phyloP scores from a whole-genome alignment of 371 early-diverging fungal species.

The Mucor irregularis region DNA sequence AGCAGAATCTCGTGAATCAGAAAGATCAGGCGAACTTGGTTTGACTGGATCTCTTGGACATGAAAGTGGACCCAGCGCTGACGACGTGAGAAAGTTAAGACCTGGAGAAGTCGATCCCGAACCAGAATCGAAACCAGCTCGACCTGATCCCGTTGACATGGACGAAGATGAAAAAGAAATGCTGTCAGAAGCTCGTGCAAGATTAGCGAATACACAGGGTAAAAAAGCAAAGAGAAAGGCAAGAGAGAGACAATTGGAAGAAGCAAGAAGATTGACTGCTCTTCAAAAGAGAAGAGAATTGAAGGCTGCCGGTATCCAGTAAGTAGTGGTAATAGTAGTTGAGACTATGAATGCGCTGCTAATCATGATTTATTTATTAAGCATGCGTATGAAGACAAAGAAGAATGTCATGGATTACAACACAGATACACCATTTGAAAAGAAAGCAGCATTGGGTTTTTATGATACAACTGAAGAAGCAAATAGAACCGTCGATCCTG shows the following conservation, averaged over 20 bases:
- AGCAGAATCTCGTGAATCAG: conserved; percentile 78
- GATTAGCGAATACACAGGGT: conserved; percentile 98
- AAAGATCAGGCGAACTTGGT: conserved; percentile 63
- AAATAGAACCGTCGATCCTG: conserved; percentile 57
- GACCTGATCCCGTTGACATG: conserved; percentile 99
- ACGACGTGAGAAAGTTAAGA: conserved; percentile 77
- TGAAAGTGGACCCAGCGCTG: conserved; percentile 79
- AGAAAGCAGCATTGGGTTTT: conserved; percentile 85
- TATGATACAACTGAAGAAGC: conserved; percentile 90
- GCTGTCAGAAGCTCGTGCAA: conserved; percentile 96
- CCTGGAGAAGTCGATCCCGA: conserved; percentile 98
- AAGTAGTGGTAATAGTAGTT: conserved; percentile 23
- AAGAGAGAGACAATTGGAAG: conserved; percentile 95
- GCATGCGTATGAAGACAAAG: conserved; percentile 60
- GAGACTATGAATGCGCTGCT: background rate
- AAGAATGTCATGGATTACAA: conserved; percentile 91
- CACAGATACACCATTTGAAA: conserved; percentile 94
- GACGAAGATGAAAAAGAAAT: conserved; percentile 99
- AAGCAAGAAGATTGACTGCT: conserved; percentile 86
- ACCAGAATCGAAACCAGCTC: conserved; percentile 95
- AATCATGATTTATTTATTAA: conserved; percentile 7
- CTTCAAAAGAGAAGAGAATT: conserved; percentile 95
- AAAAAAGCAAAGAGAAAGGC: conserved; percentile 99
- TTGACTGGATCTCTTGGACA: conserved; percentile 65
- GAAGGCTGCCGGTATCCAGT: conserved; percentile 94